phyloP scores from a whole-genome alignment of 2,329 filamentous ascomycete genomes.

The Colletotrichum filicis region DNA sequence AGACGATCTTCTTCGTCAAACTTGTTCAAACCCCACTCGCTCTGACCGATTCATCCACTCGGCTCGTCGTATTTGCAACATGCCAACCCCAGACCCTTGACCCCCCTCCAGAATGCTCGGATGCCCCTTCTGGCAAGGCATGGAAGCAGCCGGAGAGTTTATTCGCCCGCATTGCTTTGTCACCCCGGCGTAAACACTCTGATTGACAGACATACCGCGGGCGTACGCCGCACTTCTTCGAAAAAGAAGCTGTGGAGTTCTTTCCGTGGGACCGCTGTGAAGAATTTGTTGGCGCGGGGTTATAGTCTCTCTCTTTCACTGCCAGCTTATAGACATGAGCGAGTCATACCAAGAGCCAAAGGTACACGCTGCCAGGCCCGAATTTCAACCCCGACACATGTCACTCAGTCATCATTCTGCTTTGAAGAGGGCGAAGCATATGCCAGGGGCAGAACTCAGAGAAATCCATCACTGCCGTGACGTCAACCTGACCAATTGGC shows the following conservation, averaged over 20 bases:
- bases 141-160: slow-evolving; percentile 32
- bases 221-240: not conserved
- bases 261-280: not conserved
- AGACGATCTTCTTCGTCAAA: not conserved
- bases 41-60: slow-evolving; percentile 20
- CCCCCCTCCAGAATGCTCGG: not conserved
- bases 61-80: slow-evolving; percentile 5
- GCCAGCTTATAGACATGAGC: not conserved
- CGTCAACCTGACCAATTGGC: slow-evolving; percentile 33
- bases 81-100: slow-evolving; percentile 17
- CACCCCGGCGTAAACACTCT: not conserved
- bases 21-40: slow-evolving; percentile 11
- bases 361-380: too few relatives aligned
- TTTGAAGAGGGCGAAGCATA: not conserved
- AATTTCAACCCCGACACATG: slow-evolving; percentile 7
- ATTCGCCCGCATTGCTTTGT: slow-evolving; percentile 30
- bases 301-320: not conserved
- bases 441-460: not conserved
- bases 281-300: slow-evolving; percentile 22
- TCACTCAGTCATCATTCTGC: not conserved
- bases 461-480: slow-evolving; percentile 2
- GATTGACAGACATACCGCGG: too few relatives aligned
- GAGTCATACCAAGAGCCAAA: slow-evolving; percentile 15
- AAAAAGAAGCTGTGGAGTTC: slow-evolving; percentile 13
- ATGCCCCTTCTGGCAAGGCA: slow-evolving; percentile 21